These are phyloP conservation scores for Barnettozyma californica DNA, from an alignment of 805 yeast species.

Conservation along the genomic window DNA sequence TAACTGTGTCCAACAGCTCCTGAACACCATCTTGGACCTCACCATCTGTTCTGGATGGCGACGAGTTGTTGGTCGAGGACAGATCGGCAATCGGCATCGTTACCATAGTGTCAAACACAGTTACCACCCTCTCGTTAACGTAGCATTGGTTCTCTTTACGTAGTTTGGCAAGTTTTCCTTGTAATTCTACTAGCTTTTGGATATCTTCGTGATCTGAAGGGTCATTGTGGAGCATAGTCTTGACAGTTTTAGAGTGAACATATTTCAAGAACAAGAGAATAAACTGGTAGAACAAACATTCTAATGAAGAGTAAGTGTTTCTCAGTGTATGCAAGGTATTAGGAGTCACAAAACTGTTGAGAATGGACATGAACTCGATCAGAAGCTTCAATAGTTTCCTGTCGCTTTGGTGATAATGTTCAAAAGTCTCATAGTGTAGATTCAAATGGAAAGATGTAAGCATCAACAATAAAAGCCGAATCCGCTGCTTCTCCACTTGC, in stretches of 20 bases:
- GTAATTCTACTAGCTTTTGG: not conserved
- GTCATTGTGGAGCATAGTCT: slow-evolving; percentile 1
- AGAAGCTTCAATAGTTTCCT: slow-evolving; percentile 7
- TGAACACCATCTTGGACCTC: slow-evolving; percentile 11
- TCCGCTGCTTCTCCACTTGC: not conserved
- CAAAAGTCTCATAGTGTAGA: slow-evolving; percentile 15
- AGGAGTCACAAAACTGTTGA: slow-evolving; percentile 1
- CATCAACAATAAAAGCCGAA: slow-evolving; percentile 9
- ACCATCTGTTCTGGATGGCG: not conserved
- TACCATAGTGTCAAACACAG: slow-evolving; percentile 7
- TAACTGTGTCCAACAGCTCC: slow-evolving; percentile 6
- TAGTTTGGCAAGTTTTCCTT: slow-evolving; percentile 8
- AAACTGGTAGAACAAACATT: slow-evolving; percentile 20
- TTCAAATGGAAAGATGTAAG: slow-evolving; percentile 14
- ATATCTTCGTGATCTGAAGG: slow-evolving; percentile 4
- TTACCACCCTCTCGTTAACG: slow-evolving; percentile 7
- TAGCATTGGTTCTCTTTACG: not conserved
- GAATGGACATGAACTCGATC: slow-evolving; percentile 3
- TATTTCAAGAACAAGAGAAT: slow-evolving; percentile 19
- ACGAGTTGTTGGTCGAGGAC: not conserved
- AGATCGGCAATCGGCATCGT: slow-evolving; percentile 4
- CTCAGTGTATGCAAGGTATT: slow-evolving; percentile 7
- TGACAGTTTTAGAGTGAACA: slow-evolving; percentile 18
- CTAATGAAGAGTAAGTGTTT: slow-evolving; percentile 13
- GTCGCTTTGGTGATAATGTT: slow-evolving; percentile 13